Conservation (phyloP, 2,329 filamentous ascomycete genomes). For the Diaporthe ampelina region DNA sequence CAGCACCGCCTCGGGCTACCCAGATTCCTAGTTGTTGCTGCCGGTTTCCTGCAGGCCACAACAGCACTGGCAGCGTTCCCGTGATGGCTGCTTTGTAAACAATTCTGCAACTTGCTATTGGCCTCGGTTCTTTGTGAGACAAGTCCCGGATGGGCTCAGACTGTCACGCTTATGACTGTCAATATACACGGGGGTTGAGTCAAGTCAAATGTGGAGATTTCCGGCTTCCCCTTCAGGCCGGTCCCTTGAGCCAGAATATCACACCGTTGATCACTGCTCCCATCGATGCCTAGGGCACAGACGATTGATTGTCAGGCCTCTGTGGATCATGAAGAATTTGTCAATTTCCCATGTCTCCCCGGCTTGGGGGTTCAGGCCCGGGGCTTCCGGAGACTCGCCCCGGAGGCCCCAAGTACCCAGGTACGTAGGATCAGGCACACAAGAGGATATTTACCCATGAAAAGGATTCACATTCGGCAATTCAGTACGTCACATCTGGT, state of each 20-base stretch:
- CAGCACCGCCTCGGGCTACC: neutral
- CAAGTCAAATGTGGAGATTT: constrained; percentile 23
- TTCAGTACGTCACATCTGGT: neutral
- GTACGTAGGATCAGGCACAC: neutral
- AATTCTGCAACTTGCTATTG: neutral
- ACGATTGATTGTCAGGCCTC: neutral
- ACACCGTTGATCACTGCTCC: neutral
- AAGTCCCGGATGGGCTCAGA: constrained; percentile 9
- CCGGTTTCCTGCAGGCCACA: neutral
- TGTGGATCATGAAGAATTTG: neutral
- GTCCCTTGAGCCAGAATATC: constrained; percentile 3
- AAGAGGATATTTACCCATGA: neutral
- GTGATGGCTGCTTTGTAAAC: neutral
- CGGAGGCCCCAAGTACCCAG: neutral
- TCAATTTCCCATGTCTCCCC: constrained; percentile 20
- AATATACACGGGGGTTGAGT: constrained; percentile 25
- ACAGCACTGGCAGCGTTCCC: neutral
- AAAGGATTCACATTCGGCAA: neutral
- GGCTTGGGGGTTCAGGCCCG: neutral
- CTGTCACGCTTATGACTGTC: constrained; percentile 7
- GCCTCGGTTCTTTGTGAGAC: neutral
- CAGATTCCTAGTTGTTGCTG: neutral
- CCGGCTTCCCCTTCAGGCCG: constrained; percentile 20
- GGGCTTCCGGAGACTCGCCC: neutral
- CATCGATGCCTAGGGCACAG: constrained; percentile 11